Evolutionary conservation across 257 asterid species (phyloP), one percentile per base, ranked within the genome.

Genomic region (Lycium barbarum): DNA sequence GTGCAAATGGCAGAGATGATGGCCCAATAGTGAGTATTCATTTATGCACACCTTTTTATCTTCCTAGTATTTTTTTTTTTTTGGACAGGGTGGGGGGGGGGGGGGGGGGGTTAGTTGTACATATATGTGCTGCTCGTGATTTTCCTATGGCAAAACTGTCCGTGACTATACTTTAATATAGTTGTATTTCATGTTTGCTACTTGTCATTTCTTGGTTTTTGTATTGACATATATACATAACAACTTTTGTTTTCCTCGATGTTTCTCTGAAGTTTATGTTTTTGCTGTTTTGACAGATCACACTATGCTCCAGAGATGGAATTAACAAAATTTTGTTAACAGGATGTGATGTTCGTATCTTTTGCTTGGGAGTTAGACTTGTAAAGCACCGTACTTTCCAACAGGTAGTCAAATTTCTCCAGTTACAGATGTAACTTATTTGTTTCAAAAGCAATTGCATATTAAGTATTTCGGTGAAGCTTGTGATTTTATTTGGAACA

Each of bases 1-100:
- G 98, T 83, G 94, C 96, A 68, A 95, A 94, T 91, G 99, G 97
- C 84, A 94, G 99, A 86, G 99, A 97, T 93, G 99, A 97, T 89
- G 99, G 99, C 26, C 95, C 94, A 79, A 80, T 91, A 86, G 99
- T 97, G 91, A 92, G 99, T 93, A 85, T 80, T 71, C 74, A 36
- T 78, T 6, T 66, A 17, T 3, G 8, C 66, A 40, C 84, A 84
- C 83, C 79, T 55, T 15, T 81, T 62, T 81, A 17, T 81, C n/a
- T 18, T 33, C 53, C 11, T 83, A n/a, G n/a, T n/a, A n/a, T n/a
- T n/a, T n/a, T n/a, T n/a, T n/a, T n/a, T n/a, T n/a, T n/a, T n/a
- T n/a, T n/a, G n/a, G n/a, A n/a, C n/a, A n/a, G n/a, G n/a, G n/a
- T 74, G 70, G 72, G 66, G 51, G 2, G 33, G 38, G 51, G 15